Base-by-base conservation (phyloP, 2,329 filamentous ascomycete genomes). In the Aquanectria penicillioides region DNA sequence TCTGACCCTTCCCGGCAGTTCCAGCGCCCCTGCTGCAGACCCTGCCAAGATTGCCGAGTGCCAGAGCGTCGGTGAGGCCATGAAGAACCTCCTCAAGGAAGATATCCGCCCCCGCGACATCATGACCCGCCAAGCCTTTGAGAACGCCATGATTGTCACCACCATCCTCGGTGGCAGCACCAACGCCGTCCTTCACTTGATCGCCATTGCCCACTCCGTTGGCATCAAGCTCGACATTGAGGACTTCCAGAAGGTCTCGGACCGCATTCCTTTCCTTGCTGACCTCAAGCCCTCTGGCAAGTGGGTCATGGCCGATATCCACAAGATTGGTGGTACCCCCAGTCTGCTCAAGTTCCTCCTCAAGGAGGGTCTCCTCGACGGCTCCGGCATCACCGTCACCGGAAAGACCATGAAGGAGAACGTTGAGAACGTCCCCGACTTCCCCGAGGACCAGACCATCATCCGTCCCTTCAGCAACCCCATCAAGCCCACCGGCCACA, bases 381-480 rank as follows among this genome's bases (percentile, higher is more conserved):
- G 93, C 60, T 86, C 82, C 43, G 92, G 93, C 61, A 85, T 89
- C 11, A 97, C 93, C 5, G 89, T 97, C 10, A 97, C 94, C 0
- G 94, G 93, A 51, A 95, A 95, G 81, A 97, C 93, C 1, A 81
- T 97, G 62, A 92, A 91, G 57, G 84, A 97, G 77, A 97, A 97
- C 75, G 88, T 97, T 28, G 87, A 87, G 49, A 80, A 84, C n/a
- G 90, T 87, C 76, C 89, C 90, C 10, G 88, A 86, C 5, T 90
- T 93, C 80, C 88, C 91, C 2, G 82, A 85, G 57, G 89, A 91
- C 63, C 93, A 97, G 75, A 82, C 87, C 64, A 90, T 97, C 71
- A 95, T 97, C 75, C 89, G 90, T 6, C 87, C 90, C 4, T 79
- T 97, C 40, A 84, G 84, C 74, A 91, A 93, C 75, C 93, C 93